These are phyloP conservation scores for Penicillium psychrosexuale DNA, from an alignment of 2,329 filamentous ascomycete species.

Conservation along the genomic window DNA sequence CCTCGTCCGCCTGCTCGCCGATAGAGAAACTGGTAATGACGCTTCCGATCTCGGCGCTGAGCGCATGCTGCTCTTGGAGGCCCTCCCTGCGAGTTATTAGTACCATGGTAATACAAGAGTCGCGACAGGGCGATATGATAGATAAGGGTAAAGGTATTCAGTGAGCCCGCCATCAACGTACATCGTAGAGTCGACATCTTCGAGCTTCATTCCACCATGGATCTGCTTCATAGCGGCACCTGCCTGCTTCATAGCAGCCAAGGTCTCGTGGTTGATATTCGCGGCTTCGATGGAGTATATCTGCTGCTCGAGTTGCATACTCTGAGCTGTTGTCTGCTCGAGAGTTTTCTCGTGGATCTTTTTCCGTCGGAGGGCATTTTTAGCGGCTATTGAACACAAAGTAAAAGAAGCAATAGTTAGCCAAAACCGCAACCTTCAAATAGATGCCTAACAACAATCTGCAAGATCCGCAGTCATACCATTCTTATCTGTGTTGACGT, in stretches of 20 bases:
- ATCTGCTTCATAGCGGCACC: conserved; percentile 89
- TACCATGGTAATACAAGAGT: background rate
- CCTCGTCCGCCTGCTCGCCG: conserved; percentile 73
- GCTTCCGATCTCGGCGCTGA: conserved; percentile 87
- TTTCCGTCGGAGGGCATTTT: conserved; percentile 86
- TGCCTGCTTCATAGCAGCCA: conserved; percentile 90
- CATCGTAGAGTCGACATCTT: conserved; percentile 95
- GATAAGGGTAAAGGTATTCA: background rate
- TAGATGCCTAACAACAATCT: background rate
- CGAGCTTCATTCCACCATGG: conserved; percentile 82
- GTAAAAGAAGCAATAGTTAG: background rate
- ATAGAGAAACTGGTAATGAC: conserved; percentile 72
- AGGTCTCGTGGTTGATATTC: conserved; percentile 97
- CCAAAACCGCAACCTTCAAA: background rate
- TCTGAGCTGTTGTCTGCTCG: conserved; percentile 85
- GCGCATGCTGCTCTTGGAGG: conserved; percentile 84
- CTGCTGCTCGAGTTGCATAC: conserved; percentile 88
- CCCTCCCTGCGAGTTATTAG: conserved; percentile 63
- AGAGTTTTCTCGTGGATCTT: conserved; percentile 90
- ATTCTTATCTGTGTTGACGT: conserved; percentile 83
- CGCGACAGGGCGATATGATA: background rate
- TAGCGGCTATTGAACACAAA: conserved; percentile 65
- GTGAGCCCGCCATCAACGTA: conserved; percentile 51
- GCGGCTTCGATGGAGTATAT: conserved; percentile 96
- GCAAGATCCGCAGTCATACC: conserved; percentile 57